Evolutionary conservation across 768 basidiomycete species (phyloP).

Genomic region (Serendipita sp.): DNA sequence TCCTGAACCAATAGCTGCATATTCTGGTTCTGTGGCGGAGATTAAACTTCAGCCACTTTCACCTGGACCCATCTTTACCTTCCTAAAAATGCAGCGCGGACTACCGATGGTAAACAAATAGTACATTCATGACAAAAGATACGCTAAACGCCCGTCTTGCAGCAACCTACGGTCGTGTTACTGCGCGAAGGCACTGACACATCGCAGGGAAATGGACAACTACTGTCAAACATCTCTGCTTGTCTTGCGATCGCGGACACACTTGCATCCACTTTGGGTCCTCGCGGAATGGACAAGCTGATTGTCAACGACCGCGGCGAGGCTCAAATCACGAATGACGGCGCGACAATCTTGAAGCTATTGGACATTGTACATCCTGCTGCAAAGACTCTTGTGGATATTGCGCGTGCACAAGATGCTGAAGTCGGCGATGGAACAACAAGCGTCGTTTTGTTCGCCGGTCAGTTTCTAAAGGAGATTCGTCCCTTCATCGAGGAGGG

Average conservation of each 20-base stretch:
- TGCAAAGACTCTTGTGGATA: slow-evolving; percentile 93
- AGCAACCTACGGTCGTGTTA: slow-evolving; percentile 98
- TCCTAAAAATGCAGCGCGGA: slow-evolving; percentile 60
- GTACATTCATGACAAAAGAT: neutral
- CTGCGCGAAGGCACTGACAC: slow-evolving; percentile 92
- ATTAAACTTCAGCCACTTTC: neutral
- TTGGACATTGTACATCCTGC: slow-evolving; percentile 97
- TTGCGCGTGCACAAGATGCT: slow-evolving; percentile 94
- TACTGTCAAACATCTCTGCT: slow-evolving; percentile 90
- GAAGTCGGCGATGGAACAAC: slow-evolving; percentile 99
- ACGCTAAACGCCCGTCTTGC: slow-evolving; percentile 12
- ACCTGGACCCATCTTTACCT: neutral
- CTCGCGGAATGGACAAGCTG: slow-evolving; percentile 96
- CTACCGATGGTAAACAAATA: slow-evolving; percentile 47
- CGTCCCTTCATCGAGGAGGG: slow-evolving; percentile 88
- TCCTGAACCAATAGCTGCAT: too few relatives aligned
- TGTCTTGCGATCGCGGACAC: slow-evolving; percentile 88
- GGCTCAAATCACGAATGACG: slow-evolving; percentile 98
- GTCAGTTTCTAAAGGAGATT: slow-evolving; percentile 87
- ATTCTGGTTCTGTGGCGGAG: too few relatives aligned
- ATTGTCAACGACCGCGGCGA: slow-evolving; percentile 88
- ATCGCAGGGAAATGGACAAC: slow-evolving; percentile 82
- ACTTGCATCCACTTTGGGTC: slow-evolving; percentile 87
- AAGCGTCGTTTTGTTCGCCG: slow-evolving; percentile 84
- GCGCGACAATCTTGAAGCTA: slow-evolving; percentile 93